Evolutionary conservation across 371 early-diverging fungal species (phyloP).

Genomic region (Lichtheimia ornata): DNA sequence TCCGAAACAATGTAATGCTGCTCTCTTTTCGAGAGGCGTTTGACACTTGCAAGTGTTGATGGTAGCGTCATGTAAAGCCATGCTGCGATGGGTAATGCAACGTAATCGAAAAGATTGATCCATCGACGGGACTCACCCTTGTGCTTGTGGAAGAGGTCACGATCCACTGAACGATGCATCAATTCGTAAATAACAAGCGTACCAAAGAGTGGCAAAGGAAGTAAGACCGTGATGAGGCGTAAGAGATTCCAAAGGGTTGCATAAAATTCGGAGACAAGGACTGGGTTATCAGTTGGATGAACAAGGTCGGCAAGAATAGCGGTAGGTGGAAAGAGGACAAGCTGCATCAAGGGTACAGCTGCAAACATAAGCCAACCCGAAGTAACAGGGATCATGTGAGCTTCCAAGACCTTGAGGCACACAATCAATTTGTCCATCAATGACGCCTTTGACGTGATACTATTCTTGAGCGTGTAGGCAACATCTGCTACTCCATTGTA

Average conservation of each 20-base stretch:
- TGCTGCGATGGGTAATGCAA: slow-evolving; percentile 50
- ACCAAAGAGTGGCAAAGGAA: slow-evolving; percentile 50
- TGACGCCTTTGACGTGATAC: slow-evolving; percentile 17
- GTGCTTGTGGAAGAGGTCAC: slow-evolving; percentile 36
- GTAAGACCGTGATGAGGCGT: slow-evolving; percentile 37
- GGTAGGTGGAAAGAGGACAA: slow-evolving; percentile 47
- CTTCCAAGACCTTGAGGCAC: slow-evolving; percentile 50
- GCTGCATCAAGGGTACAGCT: slow-evolving; percentile 56
- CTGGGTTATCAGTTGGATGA: slow-evolving; percentile 39
- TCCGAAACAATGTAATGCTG: slow-evolving; percentile 53
- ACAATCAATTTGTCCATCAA: slow-evolving; percentile 45
- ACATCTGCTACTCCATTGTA: slow-evolving; percentile 62
- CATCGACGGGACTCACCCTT: slow-evolving; percentile 37
- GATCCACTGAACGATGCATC: slow-evolving; percentile 46
- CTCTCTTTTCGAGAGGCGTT: slow-evolving; percentile 39
- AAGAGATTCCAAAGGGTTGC: slow-evolving; percentile 42
- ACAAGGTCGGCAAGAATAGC: slow-evolving; percentile 25
- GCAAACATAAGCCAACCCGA: slow-evolving; percentile 64
- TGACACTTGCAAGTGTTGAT: slow-evolving; percentile 51
- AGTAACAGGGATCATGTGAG: slow-evolving; percentile 55
- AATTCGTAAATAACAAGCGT: slow-evolving; percentile 50
- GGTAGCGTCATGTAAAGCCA: slow-evolving; percentile 59
- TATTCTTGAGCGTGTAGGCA: slow-evolving; percentile 47
- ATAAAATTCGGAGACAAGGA: slow-evolving; percentile 42
- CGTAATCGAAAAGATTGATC: slow-evolving; percentile 46